Evolutionary conservation across 345 rosid genomes (phyloP), one percentile per base, ranked within the genome.

Genomic region (Fremontodendron californicum): DNA sequence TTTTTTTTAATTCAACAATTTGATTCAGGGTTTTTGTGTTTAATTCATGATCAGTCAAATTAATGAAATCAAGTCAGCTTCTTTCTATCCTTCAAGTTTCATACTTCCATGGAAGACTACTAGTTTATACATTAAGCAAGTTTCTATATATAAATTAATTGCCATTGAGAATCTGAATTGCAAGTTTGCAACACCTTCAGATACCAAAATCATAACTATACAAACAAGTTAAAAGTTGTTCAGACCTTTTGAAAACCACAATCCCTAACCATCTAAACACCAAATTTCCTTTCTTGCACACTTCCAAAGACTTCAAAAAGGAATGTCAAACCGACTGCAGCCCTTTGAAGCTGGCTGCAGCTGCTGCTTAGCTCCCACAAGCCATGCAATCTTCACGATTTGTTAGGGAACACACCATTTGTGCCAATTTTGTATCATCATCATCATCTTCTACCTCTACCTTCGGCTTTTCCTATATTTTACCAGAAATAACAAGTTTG

Each of bases 331-430:
- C 52, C 25, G 3, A 6, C 58, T n/a, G 6, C 10, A 21, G 25
- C 1, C 6, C 42, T 33, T 62, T 62, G 25, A 19, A 35, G 3
- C 11, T 16, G 15, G 31, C 15, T 11, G 25, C 13, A 8, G 35
- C 18, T 6, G 2, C 45, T 37, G 27, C 70, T 81, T 78, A 94
- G 82, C 97, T 89, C 77, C 96, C 96, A 71, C 98, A 95, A 64
- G 97, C 85, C 83, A 92, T 58, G 90, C 99, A 95, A 2, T 95
- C 97, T 3, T 95, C 98, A 19, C 89, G 90, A 71, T 90, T 96
- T 39, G 91, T 85, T 29, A 96, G 84, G 71, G 98, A 96, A 84
- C 99, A 93, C 67, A 93, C 96, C 91, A 95, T 85, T 71, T 92
- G 90, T 45, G 94, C 97, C 90, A 87, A 86, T 78, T 93, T 88